Percentiles rank a stretch among this genome's conserved stretches.
These are phyloP conservation scores for Trametes cubensis DNA, from an alignment of 768 basidiomycete species.

Conservation along the genomic window DNA sequence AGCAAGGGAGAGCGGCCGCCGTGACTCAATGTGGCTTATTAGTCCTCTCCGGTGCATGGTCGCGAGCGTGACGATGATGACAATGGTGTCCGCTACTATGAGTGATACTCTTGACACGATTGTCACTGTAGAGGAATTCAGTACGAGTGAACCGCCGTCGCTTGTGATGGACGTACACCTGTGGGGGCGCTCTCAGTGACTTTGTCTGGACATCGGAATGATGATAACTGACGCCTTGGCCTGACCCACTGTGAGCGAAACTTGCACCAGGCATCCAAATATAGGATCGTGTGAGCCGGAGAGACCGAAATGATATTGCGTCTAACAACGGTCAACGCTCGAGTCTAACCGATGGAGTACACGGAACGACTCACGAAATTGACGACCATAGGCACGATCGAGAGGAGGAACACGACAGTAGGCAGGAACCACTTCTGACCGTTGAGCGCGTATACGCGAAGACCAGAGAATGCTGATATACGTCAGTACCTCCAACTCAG, in stretches of 20 bases:
- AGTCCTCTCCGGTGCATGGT: background rate
- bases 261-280: background rate
- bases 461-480: background rate
- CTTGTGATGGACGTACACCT: background rate
- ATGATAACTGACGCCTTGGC: background rate
- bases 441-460: constrained; percentile 1
- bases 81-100: background rate
- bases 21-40: background rate
- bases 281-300: background rate
- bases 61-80: constrained; percentile 5
- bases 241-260: background rate
- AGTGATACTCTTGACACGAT: background rate
- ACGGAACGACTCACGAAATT: background rate
- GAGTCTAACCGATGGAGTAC: background rate
- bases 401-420: background rate
- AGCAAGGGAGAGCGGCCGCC: background rate
- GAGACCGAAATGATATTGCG: too few species aligned
- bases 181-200: too few species aligned
- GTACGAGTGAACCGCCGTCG: background rate
- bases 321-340: too few species aligned
- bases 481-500: background rate
- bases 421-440: background rate
- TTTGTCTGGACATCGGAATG: too few species aligned
- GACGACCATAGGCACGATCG: background rate
- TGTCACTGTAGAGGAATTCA: too few species aligned